Conservation (phyloP, 1,284 basidiomycete genomes). For the Coniferiporia weirii region DNA sequence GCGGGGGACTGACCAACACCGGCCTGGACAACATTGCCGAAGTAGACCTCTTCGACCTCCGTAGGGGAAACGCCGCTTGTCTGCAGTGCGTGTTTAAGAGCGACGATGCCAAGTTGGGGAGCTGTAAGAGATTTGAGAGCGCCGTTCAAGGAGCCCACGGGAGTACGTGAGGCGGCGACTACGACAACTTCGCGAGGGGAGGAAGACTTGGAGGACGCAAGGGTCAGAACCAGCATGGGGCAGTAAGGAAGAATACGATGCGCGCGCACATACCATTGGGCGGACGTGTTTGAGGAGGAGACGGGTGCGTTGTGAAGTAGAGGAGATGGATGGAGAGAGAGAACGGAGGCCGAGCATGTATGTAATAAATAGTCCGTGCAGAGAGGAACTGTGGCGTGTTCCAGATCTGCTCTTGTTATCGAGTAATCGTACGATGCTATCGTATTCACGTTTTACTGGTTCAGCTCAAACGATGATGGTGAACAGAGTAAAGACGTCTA, state of each 20-base stretch:
- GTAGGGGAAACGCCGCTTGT: conserved; percentile 77
- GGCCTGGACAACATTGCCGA: conserved; percentile 96
- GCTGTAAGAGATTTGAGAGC: conserved; percentile 85
- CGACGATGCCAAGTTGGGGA: conserved; percentile 83
- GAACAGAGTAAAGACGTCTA: conserved; percentile 18
- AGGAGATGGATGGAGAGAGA: conserved; percentile 32
- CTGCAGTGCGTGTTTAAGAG: conserved; percentile 86
- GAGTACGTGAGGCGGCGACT: conserved; percentile 91
- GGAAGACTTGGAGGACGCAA: conserved; percentile 26
- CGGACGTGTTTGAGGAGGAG: conserved; percentile 33
- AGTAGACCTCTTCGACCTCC: conserved; percentile 90
- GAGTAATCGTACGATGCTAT: conserved; percentile 26
- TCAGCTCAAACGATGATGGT: background rate
- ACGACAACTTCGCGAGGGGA: conserved; percentile 83
- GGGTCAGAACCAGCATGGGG: conserved; percentile 6
- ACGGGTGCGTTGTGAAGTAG: conserved; percentile 34
- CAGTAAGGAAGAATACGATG: background rate
- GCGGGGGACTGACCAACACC: conserved; percentile 95
- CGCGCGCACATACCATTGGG: conserved; percentile 31
- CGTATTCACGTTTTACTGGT: background rate
- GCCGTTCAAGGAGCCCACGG: conserved; percentile 92
- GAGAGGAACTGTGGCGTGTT: conserved; percentile 19
- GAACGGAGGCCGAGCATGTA: conserved; percentile 30
- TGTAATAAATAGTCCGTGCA: conserved; percentile 22
- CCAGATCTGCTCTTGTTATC: conserved; percentile 10